These are phyloP conservation scores for Microdochium nivale DNA, from an alignment of 2,329 filamentous ascomycete genomes.

Conservation along the genomic window DNA sequence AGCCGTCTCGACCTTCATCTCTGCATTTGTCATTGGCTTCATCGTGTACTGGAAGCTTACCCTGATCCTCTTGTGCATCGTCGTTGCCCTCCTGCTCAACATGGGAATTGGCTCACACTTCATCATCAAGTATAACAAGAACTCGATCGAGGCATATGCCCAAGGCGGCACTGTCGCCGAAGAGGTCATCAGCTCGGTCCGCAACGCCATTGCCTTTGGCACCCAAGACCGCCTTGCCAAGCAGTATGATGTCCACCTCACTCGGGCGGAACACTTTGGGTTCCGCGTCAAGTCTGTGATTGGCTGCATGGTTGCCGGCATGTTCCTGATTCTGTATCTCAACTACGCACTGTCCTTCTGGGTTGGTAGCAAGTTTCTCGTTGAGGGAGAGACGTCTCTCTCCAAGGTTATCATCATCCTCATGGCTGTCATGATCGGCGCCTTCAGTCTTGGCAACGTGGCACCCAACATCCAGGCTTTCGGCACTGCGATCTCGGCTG, in stretches of 20 bases:
- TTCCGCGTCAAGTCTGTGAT: slow-evolving; percentile 65
- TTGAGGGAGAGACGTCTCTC: slow-evolving; percentile 56
- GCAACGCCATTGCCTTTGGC: slow-evolving; percentile 86
- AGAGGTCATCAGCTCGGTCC: slow-evolving; percentile 87
- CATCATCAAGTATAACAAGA: slow-evolving; percentile 74
- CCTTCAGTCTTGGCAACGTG: slow-evolving; percentile 83
- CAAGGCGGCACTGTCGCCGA: slow-evolving; percentile 82
- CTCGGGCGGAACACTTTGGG: slow-evolving; percentile 65
- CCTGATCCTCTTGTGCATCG: slow-evolving; percentile 73
- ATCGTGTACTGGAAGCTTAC: slow-evolving; percentile 90
- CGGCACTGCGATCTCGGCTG: slow-evolving; percentile 72
- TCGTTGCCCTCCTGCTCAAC: slow-evolving; percentile 68
- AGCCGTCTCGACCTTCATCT: slow-evolving; percentile 72
- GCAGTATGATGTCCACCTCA: slow-evolving; percentile 73
- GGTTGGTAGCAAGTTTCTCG: slow-evolving; percentile 71
- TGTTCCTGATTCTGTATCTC: slow-evolving; percentile 78
- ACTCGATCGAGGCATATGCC: slow-evolving; percentile 71
- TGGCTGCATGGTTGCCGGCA: slow-evolving; percentile 69
- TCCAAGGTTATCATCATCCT: slow-evolving; percentile 74
- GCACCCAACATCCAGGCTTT: slow-evolving; percentile 83
- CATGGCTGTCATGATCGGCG: slow-evolving; percentile 86
- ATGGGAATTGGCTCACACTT: slow-evolving; percentile 68
- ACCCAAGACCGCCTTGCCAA: slow-evolving; percentile 86
- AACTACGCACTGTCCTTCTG: slow-evolving; percentile 87
- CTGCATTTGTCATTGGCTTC: slow-evolving; percentile 86